Percentiles rank a stretch among this genome's conserved stretches.
phyloP scores from a whole-genome alignment of 345 rosid genomes.

The Citrus hindsii region DNA sequence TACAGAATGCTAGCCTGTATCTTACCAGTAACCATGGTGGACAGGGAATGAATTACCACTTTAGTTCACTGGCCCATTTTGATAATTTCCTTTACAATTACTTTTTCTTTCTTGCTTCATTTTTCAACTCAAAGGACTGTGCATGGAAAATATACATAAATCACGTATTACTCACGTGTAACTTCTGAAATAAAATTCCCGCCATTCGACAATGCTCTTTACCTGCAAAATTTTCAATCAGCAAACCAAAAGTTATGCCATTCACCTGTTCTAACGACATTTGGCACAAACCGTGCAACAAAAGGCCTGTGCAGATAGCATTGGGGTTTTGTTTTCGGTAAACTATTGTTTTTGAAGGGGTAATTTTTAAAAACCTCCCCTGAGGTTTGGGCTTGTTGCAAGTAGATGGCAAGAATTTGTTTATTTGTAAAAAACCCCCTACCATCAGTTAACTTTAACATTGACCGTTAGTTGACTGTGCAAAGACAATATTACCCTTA shows the following conservation, averaged over 20 bases:
- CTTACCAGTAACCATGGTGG: not conserved
- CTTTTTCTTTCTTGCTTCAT: not conserved
- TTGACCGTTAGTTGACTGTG: too few relatives aligned
- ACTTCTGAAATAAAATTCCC: constrained; percentile 75
- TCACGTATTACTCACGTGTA: constrained; percentile 58
- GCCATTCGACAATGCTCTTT: constrained; percentile 90
- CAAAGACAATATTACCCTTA: too few relatives aligned
- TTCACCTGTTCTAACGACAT: not conserved
- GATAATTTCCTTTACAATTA: not conserved
- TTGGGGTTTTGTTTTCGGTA: not conserved
- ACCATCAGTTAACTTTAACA: too few relatives aligned
- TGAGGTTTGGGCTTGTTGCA: too few relatives aligned
- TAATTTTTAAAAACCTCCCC: too few relatives aligned
- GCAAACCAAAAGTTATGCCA: constrained; percentile 1
- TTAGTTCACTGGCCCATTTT: not conserved
- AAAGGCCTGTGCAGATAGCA: not conserved
- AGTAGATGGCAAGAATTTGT: too few relatives aligned
- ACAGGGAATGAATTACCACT: not conserved
- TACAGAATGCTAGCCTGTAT: not conserved
- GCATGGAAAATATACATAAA: not conserved
- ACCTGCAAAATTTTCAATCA: constrained; percentile 47
- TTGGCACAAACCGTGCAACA: not conserved
- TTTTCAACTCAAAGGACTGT: not conserved
- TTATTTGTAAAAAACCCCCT: too few relatives aligned
- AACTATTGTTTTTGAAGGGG: not conserved